These are phyloP conservation scores for Xylariomycetidae sp. DNA, from an alignment of 2,329 filamentous ascomycete genomes.

Conservation along the genomic window DNA sequence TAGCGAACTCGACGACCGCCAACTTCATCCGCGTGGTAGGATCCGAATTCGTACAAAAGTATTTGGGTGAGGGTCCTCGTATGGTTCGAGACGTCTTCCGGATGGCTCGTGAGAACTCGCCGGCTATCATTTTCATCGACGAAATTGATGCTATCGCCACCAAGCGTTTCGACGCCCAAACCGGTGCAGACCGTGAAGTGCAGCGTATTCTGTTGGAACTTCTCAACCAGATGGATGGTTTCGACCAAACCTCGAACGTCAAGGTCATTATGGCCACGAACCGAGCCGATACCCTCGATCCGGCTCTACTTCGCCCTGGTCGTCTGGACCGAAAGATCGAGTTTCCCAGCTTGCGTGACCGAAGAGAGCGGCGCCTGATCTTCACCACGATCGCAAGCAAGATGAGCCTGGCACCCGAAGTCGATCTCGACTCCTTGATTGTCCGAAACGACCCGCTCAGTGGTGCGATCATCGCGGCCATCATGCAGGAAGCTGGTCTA, in stretches of 20 bases:
- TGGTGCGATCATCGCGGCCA: slow-evolving; percentile 92
- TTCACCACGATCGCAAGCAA: slow-evolving; percentile 95
- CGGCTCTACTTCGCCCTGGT: slow-evolving; percentile 86
- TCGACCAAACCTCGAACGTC: slow-evolving; percentile 97
- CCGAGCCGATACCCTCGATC: slow-evolving; percentile 93
- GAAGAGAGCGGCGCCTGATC: slow-evolving; percentile 90
- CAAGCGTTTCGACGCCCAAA: slow-evolving; percentile 98
- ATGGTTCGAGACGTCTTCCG: slow-evolving; percentile 99
- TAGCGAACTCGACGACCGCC: slow-evolving; percentile 95
- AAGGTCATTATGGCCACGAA: slow-evolving; percentile 99
- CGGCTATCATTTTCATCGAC: slow-evolving; percentile 98
- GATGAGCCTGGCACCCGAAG: slow-evolving; percentile 96
- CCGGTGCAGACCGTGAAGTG: slow-evolving; percentile 93
- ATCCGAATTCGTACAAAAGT: slow-evolving; percentile 98
- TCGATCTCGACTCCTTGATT: slow-evolving; percentile 92
- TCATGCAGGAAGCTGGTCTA: slow-evolving; percentile 98
- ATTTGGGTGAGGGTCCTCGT: slow-evolving; percentile 91
- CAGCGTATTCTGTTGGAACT: slow-evolving; percentile 97
- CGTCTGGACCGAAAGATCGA: slow-evolving; percentile 98
- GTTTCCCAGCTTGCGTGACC: slow-evolving; percentile 90
- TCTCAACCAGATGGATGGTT: slow-evolving; percentile 99
- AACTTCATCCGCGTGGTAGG: slow-evolving; percentile 98
- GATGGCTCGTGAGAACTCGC: slow-evolving; percentile 97
- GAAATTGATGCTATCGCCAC: slow-evolving; percentile 99
- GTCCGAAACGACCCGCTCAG: slow-evolving; percentile 93